Base-by-base conservation (phyloP, 371 early-diverging fungal species). In the Sporodiniella umbellata region DNA sequence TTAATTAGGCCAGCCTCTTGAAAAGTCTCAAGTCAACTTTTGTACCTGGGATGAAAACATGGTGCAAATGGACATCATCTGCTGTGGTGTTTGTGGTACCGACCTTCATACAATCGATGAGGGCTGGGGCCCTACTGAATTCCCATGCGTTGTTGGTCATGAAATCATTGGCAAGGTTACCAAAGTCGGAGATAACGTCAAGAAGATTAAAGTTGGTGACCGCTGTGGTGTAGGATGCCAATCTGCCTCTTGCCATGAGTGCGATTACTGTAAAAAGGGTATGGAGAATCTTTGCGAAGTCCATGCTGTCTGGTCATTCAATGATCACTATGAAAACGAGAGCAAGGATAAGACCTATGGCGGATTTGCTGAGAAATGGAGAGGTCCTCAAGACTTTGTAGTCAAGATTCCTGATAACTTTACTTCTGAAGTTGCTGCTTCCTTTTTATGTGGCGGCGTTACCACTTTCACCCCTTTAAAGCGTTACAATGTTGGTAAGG, bases 161-260 rank as follows among this genome's bases (percentile, higher is more conserved):
- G 84, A 85, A 65, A 82, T 86, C 44, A 58, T 81, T 39, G 83
- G 81, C 51, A 73, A 74, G 15, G 68, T 79, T 4, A 70, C 75
- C 37, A 64, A 62, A 44, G 53, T 66, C n/a, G 87, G 87, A 45
- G 58, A 52, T 8, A 56, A 68, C 33, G 80, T 78, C 4, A 49
- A 51, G 1, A 46, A 75, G 30, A 53, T 83, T 33, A 50, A 72
- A 45, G 67, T 88, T 30, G 91, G 86, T 46, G 83, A 86, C 40
- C 45, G 75, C 18, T 90, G 86, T 48, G 90, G 90, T 42, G 82
- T 81, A 25, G 87, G 87, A 17, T 80, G 79, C 44, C 80, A 83
- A 67, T 70, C 68, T 24, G 68, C 64, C 33, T 60, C 75, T 39
- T 80, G 81, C 31, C 51, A 61, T 15, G 33, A 66, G 40, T 57